Conservation (phyloP, 148 eudicot genomes). For the Rhododendron williamsianum region DNA sequence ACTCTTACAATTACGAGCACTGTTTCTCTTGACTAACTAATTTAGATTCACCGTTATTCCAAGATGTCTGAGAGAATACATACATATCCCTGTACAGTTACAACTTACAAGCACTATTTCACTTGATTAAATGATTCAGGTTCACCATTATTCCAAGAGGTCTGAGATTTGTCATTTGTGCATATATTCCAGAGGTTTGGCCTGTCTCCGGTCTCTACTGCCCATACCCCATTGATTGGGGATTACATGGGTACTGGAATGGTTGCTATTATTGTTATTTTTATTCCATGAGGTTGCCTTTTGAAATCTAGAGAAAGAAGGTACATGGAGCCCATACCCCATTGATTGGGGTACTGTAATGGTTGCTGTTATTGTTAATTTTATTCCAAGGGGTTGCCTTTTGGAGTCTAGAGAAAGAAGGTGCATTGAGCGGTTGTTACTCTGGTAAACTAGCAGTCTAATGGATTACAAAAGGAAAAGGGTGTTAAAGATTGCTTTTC, state of each 20-base stretch:
- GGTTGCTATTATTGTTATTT: no score
- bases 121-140: not conserved
- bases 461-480: not conserved
- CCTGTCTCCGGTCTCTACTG: not conserved
- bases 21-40: not conserved
- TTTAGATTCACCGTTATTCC: not conserved
- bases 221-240: not conserved
- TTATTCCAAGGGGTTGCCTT: not conserved
- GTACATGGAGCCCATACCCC: not conserved
- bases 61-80: not conserved
- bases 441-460: not conserved
- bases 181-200: not conserved
- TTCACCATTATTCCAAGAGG: not conserved
- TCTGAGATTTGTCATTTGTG: not conserved
- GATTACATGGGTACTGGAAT: no score
- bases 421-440: not conserved
- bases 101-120: not conserved
- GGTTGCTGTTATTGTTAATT: not conserved
- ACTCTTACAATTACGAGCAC: not conserved
- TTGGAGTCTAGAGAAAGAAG: not conserved
- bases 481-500: not conserved
- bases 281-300: not conserved
- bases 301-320: not conserved
- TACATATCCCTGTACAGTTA: not conserved
- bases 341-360: not conserved